Conservation (phyloP, 305 asterid genomes). For the Fraxinus albicans region DNA sequence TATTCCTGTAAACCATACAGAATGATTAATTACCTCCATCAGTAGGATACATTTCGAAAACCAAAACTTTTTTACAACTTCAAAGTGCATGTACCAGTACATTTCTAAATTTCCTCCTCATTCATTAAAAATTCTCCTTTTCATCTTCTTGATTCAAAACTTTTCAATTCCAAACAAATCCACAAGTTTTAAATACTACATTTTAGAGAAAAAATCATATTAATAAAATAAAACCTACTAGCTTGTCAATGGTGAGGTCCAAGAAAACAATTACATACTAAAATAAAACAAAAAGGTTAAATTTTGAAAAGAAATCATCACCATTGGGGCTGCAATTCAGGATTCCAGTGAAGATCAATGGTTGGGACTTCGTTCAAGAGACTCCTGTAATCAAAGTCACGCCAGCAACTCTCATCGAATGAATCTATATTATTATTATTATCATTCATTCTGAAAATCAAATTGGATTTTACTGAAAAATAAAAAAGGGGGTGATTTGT, state of each 20-base stretch:
- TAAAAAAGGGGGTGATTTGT: background rate
- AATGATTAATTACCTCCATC: background rate
- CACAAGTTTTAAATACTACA: conserved; percentile 18
- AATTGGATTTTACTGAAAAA: background rate
- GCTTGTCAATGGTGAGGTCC: background rate
- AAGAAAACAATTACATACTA: background rate
- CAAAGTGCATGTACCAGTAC: background rate
- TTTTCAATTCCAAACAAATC: conserved; percentile 11
- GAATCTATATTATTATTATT: conserved; percentile 30
- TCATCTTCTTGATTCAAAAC: background rate
- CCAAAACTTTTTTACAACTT: background rate
- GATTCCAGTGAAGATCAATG: conserved; percentile 36
- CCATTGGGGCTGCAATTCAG: conserved; percentile 33
- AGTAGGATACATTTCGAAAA: background rate
- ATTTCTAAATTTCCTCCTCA: background rate
- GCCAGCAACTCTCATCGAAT: conserved; percentile 43
- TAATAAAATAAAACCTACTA: background rate
- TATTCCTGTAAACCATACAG: background rate
- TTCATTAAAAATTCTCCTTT: background rate
- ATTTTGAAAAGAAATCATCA: background rate
- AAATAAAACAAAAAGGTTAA: background rate
- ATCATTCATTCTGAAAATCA: conserved; percentile 24
- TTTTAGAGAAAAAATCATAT: background rate
- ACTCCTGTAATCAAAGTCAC: conserved; percentile 40
- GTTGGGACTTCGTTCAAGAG: conserved; percentile 39